Conservation (phyloP, 1,284 basidiomycete genomes). For the Cutaneotrichosporon cavernicola region DNA sequence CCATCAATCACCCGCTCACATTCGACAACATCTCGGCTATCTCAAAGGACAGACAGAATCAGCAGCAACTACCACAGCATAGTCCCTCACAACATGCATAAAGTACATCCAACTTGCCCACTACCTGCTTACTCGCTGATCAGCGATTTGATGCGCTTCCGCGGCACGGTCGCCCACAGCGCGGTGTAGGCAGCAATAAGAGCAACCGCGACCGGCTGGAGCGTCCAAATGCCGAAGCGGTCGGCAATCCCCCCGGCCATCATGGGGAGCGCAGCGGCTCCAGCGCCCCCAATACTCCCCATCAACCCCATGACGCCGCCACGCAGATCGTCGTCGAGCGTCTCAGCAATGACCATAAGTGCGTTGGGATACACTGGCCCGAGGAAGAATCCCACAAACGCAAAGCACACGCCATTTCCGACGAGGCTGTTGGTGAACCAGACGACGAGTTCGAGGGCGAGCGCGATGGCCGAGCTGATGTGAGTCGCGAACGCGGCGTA, state of each 20-base stretch:
- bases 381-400: constrained; percentile 56
- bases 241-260: constrained; percentile 24
- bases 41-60: background rate
- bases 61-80: constrained; percentile 7
- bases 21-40: background rate
- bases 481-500: background rate
- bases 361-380: constrained; percentile 63
- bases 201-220: constrained; percentile 23
- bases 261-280: constrained; percentile 63
- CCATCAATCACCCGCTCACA: too few relatives aligned
- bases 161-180: constrained; percentile 21
- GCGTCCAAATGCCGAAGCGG: constrained; percentile 23
- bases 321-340: constrained; percentile 62
- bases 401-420: constrained; percentile 60
- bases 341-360: constrained; percentile 60
- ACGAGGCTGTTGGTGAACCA: constrained; percentile 62
- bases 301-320: constrained; percentile 62
- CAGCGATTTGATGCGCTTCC: constrained; percentile 8
- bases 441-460: constrained; percentile 58
- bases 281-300: constrained; percentile 62
- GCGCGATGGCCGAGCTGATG: constrained; percentile 18
- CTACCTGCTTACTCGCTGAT: background rate
- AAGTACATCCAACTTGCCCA: background rate
- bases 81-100: constrained; percentile 2
- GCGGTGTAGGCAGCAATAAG: constrained; percentile 17